Conservation (phyloP, 202 grass and related monocot genomes). For the Bolboschoenoplectus hybrid region DNA sequence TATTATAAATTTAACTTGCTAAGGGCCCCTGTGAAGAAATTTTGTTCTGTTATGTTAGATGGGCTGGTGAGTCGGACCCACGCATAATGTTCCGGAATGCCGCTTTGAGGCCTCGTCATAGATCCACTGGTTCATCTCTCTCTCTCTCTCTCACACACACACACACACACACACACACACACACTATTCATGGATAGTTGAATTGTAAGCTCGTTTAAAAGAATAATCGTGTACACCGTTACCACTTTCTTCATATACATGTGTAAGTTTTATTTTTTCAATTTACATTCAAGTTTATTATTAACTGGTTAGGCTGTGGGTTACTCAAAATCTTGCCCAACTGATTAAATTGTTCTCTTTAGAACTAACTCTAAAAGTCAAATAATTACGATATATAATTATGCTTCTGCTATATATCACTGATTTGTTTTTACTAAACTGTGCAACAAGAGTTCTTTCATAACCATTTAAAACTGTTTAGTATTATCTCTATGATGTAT, state of each 20-base stretch:
- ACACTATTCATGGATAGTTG: not conserved
- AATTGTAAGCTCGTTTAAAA: not conserved
- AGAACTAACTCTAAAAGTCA: not conserved
- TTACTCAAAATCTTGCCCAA: not conserved
- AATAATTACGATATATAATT: slow-evolving; percentile 13
- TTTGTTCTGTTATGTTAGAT: slow-evolving; percentile 50
- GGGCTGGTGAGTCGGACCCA: slow-evolving; percentile 89
- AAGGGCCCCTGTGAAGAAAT: not conserved
- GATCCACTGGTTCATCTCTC: slow-evolving; percentile 56
- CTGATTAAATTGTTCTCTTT: not conserved
- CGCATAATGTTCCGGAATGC: slow-evolving; percentile 80
- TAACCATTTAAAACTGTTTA: slow-evolving; percentile 11
- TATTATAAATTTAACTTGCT: slow-evolving; percentile 3
- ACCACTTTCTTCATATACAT: not conserved
- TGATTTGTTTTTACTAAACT: slow-evolving; percentile 3
- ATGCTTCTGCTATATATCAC: not conserved
- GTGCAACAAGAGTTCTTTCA: slow-evolving; percentile 7
- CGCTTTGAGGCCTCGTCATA: slow-evolving; percentile 88
- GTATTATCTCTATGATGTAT: slow-evolving; percentile 19
- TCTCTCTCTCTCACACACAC: not conserved
- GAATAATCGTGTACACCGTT: not conserved
- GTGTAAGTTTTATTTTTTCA: not conserved
- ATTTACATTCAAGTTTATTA: not conserved
- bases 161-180: too few relatives aligned
- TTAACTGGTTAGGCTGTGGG: not conserved